Evolutionary conservation across 2,329 filamentous ascomycete species (phyloP), one percentile per base, ranked within the genome.

Genomic region (Penicillium polonicum): DNA sequence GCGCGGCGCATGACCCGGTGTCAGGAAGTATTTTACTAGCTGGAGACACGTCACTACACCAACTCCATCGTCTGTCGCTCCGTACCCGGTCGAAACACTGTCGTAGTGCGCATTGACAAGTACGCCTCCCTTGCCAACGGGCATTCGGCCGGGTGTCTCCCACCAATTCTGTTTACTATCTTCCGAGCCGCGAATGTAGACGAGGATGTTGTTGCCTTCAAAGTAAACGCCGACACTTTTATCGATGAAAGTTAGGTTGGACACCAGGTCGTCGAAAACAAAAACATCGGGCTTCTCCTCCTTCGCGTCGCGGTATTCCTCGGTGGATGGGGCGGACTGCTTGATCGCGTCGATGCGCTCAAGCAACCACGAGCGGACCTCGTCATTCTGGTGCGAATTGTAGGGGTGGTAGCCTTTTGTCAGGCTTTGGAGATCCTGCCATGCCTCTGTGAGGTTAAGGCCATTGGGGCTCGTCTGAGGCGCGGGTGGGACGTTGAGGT

Each of bases 101-200:
- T 96, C 94, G 70, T 94, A 96, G 72, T 97, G 94, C 19, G 93
- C 92, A 72, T 97, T 97, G 65, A 97, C 89, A 44, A 99, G 82
- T 19, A 96, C 91, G 33, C 92, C 91, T 19, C 90, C 89, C 60
- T 85, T 85, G 9, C 83, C 82, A 60, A 82, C 80, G 23, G 80
- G 80, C 60, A 77, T 75, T 61, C 78, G 78, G 56, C 77, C 74
- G 42, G 73, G 74, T 38, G 75, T 74, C 36, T 81, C 80, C 90
- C 89, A 96, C 89, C 90, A 96, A 43, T 85, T 81, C 9, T 87
- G 86, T 31, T 83, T 78, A 27, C 88, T 84, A 64, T 93, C 91
- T 52, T 92, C 85, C 38, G 82, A 85, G 33, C 94, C 94, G 45
- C 90, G 88, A 58, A 99, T 89, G 69, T 97, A 96, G 38, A 96